Evolutionary conservation across 805 yeast genomes (phyloP).

Genomic region (Hermanozyma aechmeae): DNA sequence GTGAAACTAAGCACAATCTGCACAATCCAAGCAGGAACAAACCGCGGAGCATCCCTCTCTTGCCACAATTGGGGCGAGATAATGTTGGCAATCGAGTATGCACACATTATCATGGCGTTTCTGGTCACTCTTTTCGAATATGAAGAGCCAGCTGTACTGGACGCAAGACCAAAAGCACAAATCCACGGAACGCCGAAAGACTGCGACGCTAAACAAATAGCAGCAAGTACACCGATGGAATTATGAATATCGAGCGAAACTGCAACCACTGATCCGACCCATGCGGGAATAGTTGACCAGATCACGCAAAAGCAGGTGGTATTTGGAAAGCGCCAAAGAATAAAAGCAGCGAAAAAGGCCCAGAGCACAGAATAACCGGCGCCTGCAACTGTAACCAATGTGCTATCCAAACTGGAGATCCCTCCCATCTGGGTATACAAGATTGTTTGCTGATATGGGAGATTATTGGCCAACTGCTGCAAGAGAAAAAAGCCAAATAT

Average conservation of each 20-base stretch:
- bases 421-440: slow-evolving; percentile 38
- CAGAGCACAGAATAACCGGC: slow-evolving; percentile 40
- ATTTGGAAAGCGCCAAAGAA: slow-evolving; percentile 21
- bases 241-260: slow-evolving; percentile 36
- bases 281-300: slow-evolving; percentile 32
- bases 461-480: slow-evolving; percentile 42
- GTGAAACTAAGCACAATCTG: slow-evolving; percentile 46
- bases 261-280: slow-evolving; percentile 37
- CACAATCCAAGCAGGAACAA: slow-evolving; percentile 34
- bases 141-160: slow-evolving; percentile 28
- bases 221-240: slow-evolving; percentile 33
- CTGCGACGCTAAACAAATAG: slow-evolving; percentile 37
- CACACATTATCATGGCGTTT: slow-evolving; percentile 35
- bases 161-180: slow-evolving; percentile 18
- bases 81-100: slow-evolving; percentile 40
- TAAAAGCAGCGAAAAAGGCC: slow-evolving; percentile 24
- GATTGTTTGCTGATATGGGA: slow-evolving; percentile 44
- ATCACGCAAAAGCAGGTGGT: slow-evolving; percentile 25
- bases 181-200: slow-evolving; percentile 35
- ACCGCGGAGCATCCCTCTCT: slow-evolving; percentile 33
- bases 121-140: slow-evolving; percentile 42
- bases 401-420: slow-evolving; percentile 31
- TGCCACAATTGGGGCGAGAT: slow-evolving; percentile 52
- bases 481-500: slow-evolving; percentile 26
- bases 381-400: slow-evolving; percentile 45